phyloP scores from a whole-genome alignment of 75 land plant genomes.

The Selaginella tamariscina region DNA sequence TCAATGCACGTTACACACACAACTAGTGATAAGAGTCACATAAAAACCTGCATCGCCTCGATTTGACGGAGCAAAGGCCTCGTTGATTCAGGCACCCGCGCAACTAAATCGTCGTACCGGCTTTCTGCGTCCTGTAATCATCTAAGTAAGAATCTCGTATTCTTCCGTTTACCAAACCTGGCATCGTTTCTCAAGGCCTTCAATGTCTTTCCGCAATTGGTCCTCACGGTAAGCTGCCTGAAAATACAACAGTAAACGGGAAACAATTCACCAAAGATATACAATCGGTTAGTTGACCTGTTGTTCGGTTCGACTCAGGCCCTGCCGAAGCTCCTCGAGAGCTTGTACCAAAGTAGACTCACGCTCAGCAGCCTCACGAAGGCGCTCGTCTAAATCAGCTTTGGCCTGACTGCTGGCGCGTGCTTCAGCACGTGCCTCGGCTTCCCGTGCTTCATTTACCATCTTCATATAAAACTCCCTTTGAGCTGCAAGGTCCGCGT shows the following conservation, averaged over 20 bases:
- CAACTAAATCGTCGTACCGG: slow-evolving; percentile 78
- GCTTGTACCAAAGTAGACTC: slow-evolving; percentile 76
- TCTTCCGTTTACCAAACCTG: too few species aligned
- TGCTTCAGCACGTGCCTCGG: slow-evolving; percentile 81
- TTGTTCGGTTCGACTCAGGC: slow-evolving; percentile 71
- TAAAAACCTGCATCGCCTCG: slow-evolving; percentile 99
- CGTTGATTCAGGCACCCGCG: slow-evolving; percentile 96
- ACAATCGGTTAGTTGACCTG: slow-evolving; percentile 73
- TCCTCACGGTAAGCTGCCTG: slow-evolving; percentile 91
- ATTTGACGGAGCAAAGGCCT: slow-evolving; percentile 94
- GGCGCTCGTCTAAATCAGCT: slow-evolving; percentile 58
- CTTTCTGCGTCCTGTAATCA: slow-evolving; percentile 81
- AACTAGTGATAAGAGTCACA: too few species aligned
- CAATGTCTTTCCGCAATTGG: slow-evolving; percentile 63
- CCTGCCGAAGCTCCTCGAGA: slow-evolving; percentile 84
- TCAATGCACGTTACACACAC: too few species aligned
- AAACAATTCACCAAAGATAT: slow-evolving; percentile 10
- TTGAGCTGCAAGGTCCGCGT: slow-evolving; percentile 75
- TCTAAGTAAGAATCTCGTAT: too few species aligned
- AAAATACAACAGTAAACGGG: too few species aligned
- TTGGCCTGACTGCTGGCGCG: slow-evolving; percentile 84
- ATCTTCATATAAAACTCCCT: slow-evolving; percentile 84
- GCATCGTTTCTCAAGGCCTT: slow-evolving; percentile 89
- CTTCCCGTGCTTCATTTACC: slow-evolving; percentile 84
- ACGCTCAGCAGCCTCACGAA: slow-evolving; percentile 72